Percentiles rank a stretch among this genome's conserved stretches.
Evolutionary conservation across 2,329 filamentous ascomycete species (phyloP).

Genomic region (Ambrosiella xylebori): DNA sequence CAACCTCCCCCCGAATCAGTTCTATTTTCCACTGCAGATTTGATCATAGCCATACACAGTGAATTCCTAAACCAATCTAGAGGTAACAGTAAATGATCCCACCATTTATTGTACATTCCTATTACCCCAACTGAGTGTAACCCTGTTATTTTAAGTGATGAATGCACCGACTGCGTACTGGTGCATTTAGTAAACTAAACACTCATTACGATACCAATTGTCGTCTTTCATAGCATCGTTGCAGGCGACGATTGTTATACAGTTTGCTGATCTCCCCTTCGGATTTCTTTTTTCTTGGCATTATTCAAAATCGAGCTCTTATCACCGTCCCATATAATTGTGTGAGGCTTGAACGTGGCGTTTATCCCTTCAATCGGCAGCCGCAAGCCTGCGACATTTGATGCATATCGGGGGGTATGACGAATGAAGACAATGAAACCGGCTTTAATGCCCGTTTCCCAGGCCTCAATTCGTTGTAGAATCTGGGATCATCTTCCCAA

Average conservation of each 20-base stretch:
- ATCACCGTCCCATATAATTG: neutral
- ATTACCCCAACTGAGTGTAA: neutral
- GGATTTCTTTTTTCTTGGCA: neutral
- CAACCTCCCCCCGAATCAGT: no score
- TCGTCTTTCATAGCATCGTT: neutral
- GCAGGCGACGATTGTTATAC: neutral
- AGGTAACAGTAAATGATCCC: no score
- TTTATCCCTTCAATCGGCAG: neutral
- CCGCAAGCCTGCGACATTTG: neutral
- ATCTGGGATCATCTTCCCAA: no score
- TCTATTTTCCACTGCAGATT: no score
- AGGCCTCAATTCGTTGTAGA: constrained; percentile 3
- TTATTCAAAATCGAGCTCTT: neutral
- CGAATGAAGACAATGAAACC: constrained; percentile 7
- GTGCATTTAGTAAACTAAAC: neutral
- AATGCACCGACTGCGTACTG: neutral
- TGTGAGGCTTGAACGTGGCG: neutral
- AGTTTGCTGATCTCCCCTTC: neutral
- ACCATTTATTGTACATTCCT: neutral
- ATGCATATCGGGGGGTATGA: constrained; percentile 2
- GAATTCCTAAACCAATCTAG: no score
- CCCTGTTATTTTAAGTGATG: neutral
- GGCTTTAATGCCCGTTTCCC: constrained; percentile 12
- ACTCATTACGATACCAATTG: neutral
- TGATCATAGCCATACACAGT: no score